These are phyloP conservation scores for Aspergillus incahuasiensis DNA, from an alignment of 495 filamentous ascomycete genomes.

Conservation along the genomic window DNA sequence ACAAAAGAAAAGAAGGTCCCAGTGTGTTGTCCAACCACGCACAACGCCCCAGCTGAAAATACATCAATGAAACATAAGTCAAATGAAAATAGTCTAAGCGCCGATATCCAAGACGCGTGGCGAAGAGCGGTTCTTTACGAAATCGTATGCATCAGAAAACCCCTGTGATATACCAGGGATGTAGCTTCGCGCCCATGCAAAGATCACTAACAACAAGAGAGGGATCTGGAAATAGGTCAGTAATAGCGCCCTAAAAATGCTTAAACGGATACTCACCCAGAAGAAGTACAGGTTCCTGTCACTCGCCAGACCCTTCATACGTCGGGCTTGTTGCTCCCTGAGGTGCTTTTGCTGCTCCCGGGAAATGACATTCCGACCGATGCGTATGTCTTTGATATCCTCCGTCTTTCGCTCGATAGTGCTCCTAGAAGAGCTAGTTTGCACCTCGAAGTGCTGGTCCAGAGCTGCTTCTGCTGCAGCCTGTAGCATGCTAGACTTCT, in stretches of 20 bases:
- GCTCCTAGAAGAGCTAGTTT: constrained; percentile 46
- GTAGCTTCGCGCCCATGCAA: constrained; percentile 59
- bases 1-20: constrained; percentile 18
- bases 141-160: constrained; percentile 41
- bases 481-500: constrained; percentile 56
- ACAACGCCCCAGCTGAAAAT: constrained; percentile 24
- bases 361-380: constrained; percentile 49
- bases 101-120: constrained; percentile 37
- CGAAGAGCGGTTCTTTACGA: constrained; percentile 41
- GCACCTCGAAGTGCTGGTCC: constrained; percentile 61
- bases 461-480: constrained; percentile 62
- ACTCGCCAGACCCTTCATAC: constrained; percentile 66
- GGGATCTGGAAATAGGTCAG: constrained; percentile 30
- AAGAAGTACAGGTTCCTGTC: constrained; percentile 81
- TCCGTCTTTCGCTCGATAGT: constrained; percentile 34
- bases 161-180: constrained; percentile 50
- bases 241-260: background rate
- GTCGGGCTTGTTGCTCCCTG: constrained; percentile 63
- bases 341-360: constrained; percentile 71
- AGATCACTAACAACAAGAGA: constrained; percentile 58
- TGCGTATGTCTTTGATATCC: constrained; percentile 42
- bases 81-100: constrained; percentile 20
- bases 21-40: constrained; percentile 19
- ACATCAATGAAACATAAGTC: constrained; percentile 17
- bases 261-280: constrained; percentile 59